These are phyloP conservation scores for Gastrolobium bilobum DNA, from an alignment of 306 rosid species.

Conservation along the genomic window DNA sequence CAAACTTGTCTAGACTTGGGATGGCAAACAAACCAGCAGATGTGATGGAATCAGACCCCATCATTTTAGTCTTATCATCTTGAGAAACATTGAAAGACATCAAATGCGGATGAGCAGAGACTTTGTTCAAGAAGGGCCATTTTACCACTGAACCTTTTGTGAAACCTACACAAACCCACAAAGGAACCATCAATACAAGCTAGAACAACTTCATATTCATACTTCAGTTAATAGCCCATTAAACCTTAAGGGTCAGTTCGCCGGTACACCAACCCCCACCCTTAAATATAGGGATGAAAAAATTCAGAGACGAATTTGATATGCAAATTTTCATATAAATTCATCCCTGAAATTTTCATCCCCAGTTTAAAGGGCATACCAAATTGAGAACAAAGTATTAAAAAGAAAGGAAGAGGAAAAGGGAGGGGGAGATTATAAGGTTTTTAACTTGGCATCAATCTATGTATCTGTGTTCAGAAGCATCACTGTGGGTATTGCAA, in stretches of 20 bases:
- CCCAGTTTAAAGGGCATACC: background rate
- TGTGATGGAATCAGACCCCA: conserved; percentile 48
- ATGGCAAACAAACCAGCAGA: conserved; percentile 54
- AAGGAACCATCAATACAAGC: conserved; percentile 37
- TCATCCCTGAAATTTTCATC: background rate
- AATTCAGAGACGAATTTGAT: background rate
- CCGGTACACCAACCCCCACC: background rate
- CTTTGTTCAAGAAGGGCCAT: conserved; percentile 72
- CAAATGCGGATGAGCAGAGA: conserved; percentile 64
- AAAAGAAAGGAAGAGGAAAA: background rate
- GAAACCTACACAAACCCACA: conserved; percentile 54
- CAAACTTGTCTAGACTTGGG: conserved; percentile 56
- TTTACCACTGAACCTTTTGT: conserved; percentile 53
- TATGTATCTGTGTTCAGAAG: background rate
- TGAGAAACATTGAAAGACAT: conserved; percentile 63
- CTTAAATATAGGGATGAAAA: background rate
- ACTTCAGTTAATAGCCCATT: background rate
- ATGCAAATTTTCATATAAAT: background rate
- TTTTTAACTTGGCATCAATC: background rate
- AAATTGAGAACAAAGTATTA: background rate
- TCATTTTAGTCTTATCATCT: conserved; percentile 60
- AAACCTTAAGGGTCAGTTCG: background rate
- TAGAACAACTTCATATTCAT: conserved; percentile 1
- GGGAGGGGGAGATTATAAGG: background rate
- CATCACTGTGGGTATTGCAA: background rate